Evolutionary conservation across 2,329 filamentous ascomycete genomes (phyloP).

Genomic region (Fonsecaea nubica): DNA sequence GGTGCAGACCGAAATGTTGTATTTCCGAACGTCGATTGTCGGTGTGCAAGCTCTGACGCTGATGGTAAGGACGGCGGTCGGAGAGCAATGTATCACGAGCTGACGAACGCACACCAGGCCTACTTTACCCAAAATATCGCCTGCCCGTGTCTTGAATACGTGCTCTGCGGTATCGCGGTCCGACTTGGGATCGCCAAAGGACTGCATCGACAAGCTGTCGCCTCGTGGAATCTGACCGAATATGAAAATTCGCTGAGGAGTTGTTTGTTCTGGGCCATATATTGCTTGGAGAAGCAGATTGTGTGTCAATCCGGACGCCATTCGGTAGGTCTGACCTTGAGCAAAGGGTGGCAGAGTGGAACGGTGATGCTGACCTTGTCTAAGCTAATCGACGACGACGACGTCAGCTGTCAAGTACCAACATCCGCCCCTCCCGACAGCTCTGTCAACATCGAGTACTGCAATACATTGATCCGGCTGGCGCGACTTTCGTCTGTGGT

Average conservation of each 20-base stretch:
- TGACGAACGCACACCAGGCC: conserved; percentile 2
- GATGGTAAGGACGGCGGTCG: conserved; percentile 12
- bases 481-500: conserved; percentile 12
- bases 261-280: conserved; percentile 19
- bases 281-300: conserved; percentile 23
- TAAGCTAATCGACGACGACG: conserved; percentile 15
- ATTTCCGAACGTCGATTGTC: conserved; percentile 16
- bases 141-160: conserved; percentile 19
- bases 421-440: not conserved
- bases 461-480: conserved; percentile 8
- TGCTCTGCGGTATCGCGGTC: conserved; percentile 15
- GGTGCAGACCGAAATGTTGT: conserved; percentile 14
- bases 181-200: conserved; percentile 10
- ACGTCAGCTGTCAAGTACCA: conserved; percentile 21
- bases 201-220: conserved; percentile 10
- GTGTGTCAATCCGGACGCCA: conserved; percentile 16
- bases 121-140: conserved; percentile 14
- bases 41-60: conserved; percentile 21
- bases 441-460: conserved; percentile 13
- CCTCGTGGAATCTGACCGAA: conserved; percentile 14
- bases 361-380: not conserved
- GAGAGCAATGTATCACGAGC: not conserved
- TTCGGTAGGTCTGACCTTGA: conserved; percentile 6
- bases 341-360: too few relatives aligned
- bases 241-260: conserved; percentile 10